Evolutionary conservation across 2,329 filamentous ascomycete genomes (phyloP), one percentile per base, ranked within the genome.

Genomic region (Zasmidium angulare): DNA sequence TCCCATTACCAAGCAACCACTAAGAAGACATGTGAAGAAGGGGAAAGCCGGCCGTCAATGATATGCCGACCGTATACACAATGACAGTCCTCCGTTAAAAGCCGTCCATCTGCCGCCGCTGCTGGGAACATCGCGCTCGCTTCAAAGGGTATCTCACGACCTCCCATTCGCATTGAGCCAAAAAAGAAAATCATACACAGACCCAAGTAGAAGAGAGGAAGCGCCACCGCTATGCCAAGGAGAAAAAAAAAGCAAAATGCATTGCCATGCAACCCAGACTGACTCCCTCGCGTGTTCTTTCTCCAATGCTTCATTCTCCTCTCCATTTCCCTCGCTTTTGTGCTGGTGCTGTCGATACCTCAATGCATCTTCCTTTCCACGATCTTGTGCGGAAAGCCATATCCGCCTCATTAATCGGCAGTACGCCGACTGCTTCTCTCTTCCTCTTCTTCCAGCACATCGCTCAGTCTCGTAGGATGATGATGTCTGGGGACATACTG

Each of bases 371-470:
- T 29, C 4, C 26, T 29, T 29, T 29, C 26, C 26, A 4, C n/a
- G n/a, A 29, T 21, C 4, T 21, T 49, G 7, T 10, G n/a, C n/a
- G 36, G 4, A 43, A 43, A 43, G 3, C 4, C 36, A 17, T 43
- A n/a, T n/a, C n/a, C n/a, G n/a, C n/a, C n/a, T 36, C 10, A 7
- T 53, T 23, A 53, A 46, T 53, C 51, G 17, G 14, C 26, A 17
- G 71, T 75, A 24, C 71, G 67, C 26, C 73, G 59, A 58, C 66
- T 70, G 58, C 73, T 72, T 51, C 71, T 65, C 63, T 73, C 70
- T 75, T 96, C 91, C 66, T 95, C 90, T 64, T 96, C 89, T 71
- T 91, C 91, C 71, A 95, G 82, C 24, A 96, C 92, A 75, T 96
- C 92, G 73, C 91, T 96, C 63, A 96, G 79, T 58, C 93, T 81